phyloP scores from a whole-genome alignment of 2,329 filamentous ascomycete genomes.

The Colletotrichum sp. region DNA sequence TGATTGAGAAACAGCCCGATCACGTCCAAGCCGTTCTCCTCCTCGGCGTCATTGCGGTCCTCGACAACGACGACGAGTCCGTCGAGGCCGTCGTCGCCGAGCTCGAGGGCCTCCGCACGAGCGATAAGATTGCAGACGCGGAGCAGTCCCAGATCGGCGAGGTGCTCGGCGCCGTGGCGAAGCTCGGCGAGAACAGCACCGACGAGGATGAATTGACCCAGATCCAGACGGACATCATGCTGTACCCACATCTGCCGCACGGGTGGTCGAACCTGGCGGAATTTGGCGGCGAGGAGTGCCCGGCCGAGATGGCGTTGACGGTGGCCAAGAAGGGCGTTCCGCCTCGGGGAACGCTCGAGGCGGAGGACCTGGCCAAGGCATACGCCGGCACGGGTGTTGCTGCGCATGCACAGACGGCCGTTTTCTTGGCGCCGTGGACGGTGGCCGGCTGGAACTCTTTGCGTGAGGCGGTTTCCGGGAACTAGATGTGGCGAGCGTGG shows the following conservation, averaged over 20 bases:
- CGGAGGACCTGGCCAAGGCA: constrained; percentile 73
- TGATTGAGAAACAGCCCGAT: constrained; percentile 74
- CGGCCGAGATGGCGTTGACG: constrained; percentile 79
- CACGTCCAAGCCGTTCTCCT: constrained; percentile 83
- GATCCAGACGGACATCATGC: constrained; percentile 78
- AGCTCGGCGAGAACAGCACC: constrained; percentile 53
- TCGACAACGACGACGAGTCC: constrained; percentile 81
- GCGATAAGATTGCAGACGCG: constrained; percentile 63
- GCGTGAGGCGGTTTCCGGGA: constrained; percentile 37
- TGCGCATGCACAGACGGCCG: constrained; percentile 77
- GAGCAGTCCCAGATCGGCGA: constrained; percentile 76
- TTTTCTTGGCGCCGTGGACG: constrained; percentile 84
- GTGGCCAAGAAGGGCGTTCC: constrained; percentile 79
- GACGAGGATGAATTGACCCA: constrained; percentile 64
- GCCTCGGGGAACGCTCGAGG: constrained; percentile 71
- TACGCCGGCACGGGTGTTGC: constrained; percentile 76
- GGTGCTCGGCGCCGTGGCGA: constrained; percentile 76
- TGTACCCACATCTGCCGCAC: constrained; percentile 78
- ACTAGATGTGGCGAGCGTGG: not conserved
- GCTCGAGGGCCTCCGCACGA: constrained; percentile 74
- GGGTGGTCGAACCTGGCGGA: constrained; percentile 81
- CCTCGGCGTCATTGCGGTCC: constrained; percentile 81
- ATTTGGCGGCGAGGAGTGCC: constrained; percentile 55
- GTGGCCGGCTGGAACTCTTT: constrained; percentile 68
- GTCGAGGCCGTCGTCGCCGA: constrained; percentile 82